Evolutionary conservation across 1,284 basidiomycete species (phyloP), one percentile per base, ranked within the genome.

Genomic region (Ganoderma lingzhi): DNA sequence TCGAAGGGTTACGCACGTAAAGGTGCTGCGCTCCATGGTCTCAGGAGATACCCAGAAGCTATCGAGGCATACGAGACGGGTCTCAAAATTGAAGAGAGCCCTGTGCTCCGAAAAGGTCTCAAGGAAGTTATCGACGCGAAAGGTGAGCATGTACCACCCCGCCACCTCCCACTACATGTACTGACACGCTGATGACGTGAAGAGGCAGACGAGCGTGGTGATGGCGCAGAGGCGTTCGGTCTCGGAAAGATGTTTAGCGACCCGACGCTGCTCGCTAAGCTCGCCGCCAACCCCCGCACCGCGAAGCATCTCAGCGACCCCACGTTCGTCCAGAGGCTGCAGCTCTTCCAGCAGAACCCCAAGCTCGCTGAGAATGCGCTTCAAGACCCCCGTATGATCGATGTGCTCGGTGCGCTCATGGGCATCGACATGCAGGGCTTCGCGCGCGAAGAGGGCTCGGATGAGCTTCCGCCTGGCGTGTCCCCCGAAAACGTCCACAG

Each of bases 21-120:
- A 79, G 97, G 97, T 65, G 96, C 96, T 45, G 97, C 97, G n/a
- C 83, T 98, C 60, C 97, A 98, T 78, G 97, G 97, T 44, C 85
- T 90, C 48, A 86, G 87, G 69, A 85, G 86, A 79, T 97, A 89
- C 78, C 92, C 92, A 69, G 95, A 97, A 19, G 96, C 96, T 8
- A 93, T 98, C 73, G 86, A 85, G 39, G 89, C 91, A 8, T 96
- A 95, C 80, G 87, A 97, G 78, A 83, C 84, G 35, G 96, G 96
- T 58, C 84, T 98, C 59, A 89, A 94, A 78, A 82, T 92, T 56
- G 96, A 97, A 77, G 90, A 93, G 74, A 95, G 90, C 77, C 91
- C 93, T 5, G 90, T 91, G 1, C 85, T 97, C 61, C 88, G 90
- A 77, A 97, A 96, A 78, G 97, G 97, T 60, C 84, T 98, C 65